Conservation (phyloP, 768 basidiomycete species). For the Hemileccinum rubropunctum region DNA sequence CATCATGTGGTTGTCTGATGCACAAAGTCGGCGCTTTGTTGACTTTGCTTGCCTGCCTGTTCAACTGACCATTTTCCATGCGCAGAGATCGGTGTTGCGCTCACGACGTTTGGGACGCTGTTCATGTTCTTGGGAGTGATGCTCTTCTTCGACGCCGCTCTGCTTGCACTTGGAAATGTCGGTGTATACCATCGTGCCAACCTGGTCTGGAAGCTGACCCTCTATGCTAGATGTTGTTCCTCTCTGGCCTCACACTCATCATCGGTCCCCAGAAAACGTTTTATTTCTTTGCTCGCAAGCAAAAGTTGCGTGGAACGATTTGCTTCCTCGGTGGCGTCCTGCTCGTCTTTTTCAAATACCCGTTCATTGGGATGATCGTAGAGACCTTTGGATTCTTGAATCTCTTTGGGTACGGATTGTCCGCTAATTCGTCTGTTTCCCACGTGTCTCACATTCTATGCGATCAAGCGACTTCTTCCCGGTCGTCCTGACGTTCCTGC, state of each 20-base stretch:
- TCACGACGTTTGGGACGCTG: slow-evolving; percentile 90
- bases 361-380: slow-evolving; percentile 88
- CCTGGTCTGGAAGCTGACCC: neutral
- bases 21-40: slow-evolving; percentile 38
- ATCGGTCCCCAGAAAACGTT: slow-evolving; percentile 97
- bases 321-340: slow-evolving; percentile 90
- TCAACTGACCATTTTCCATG: slow-evolving; percentile 2
- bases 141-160: slow-evolving; percentile 93
- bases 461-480: slow-evolving; percentile 92
- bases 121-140: slow-evolving; percentile 97
- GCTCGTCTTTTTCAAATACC: slow-evolving; percentile 94
- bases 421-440: neutral
- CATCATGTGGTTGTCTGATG: slow-evolving; percentile 53
- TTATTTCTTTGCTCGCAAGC: slow-evolving; percentile 94
- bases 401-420: slow-evolving; percentile 76
- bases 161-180: slow-evolving; percentile 97
- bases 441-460: neutral
- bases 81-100: slow-evolving; percentile 92
- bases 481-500: slow-evolving; percentile 93
- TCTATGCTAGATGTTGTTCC: slow-evolving; percentile 70
- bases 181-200: slow-evolving; percentile 23
- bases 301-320: slow-evolving; percentile 87
- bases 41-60: neutral
- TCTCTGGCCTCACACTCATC: slow-evolving; percentile 92
- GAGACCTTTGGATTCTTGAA: slow-evolving; percentile 98